Evolutionary conservation across 169 alveolate genomes (phyloP), one percentile per base, ranked within the genome.

Genomic region (Eimeria sp.): DNA sequence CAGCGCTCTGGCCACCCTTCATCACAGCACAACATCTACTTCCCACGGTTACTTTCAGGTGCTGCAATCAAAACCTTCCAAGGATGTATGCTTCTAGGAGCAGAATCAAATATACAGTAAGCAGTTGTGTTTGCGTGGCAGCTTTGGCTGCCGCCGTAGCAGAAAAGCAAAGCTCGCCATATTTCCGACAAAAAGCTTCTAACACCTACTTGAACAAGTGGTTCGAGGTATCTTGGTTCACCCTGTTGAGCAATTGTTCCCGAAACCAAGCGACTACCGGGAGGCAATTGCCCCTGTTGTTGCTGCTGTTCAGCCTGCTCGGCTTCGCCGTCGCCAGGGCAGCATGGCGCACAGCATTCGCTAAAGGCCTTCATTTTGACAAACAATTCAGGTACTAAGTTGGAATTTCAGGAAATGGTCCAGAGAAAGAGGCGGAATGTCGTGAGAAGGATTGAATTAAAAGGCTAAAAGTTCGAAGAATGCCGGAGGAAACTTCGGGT

Each of bases 261-360:
- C 14, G 96, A 93, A 80, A 93, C 96, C 40, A 93, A 64, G 56
- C 96, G 91, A 80, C 96, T 93, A 9, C 96, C 95, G 27, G 95
- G 95, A 30, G 83, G 93, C 46, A 43, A 68, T 46, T 77, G 91
- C 9, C 95, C 85, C 62, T 71, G 95, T 33, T 88, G 95, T 14
- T 43, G 95, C 46, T 68, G 95, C 56, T 64, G 95, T 56, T 88
- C 74, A 88, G 95, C 72, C 56, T 88, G 95, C 72, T 64, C 95
- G 56, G 37, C 56, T 49, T 46, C 95, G 95, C 85, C 95, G 62
- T 64, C 95, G 85, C 95, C 95, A 49, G 95, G 83, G 85, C 95
- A 88, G 85, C 95, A 68, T 8, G 95, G 95, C 85, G 62, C 91
- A 64, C 91, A 85, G 52, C 91, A 85, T 30, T 85, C 91, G 91